Evolutionary conservation across 2,329 filamentous ascomycete species (phyloP).

Genomic region (Xylaria arbuscula): DNA sequence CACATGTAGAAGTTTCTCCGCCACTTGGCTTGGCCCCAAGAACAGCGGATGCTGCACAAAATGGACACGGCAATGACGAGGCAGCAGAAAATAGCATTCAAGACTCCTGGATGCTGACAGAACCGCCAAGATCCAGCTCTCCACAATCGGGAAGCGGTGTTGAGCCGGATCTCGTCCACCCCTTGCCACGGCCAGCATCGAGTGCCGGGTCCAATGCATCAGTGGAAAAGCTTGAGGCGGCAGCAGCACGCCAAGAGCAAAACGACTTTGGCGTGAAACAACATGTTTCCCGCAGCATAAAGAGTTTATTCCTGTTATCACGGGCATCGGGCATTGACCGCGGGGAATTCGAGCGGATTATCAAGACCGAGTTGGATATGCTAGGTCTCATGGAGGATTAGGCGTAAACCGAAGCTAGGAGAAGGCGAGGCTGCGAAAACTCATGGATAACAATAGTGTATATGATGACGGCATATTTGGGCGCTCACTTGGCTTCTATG

Average conservation of each 20-base stretch:
- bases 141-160: slow-evolving; percentile 51
- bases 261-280: slow-evolving; percentile 80
- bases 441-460: slow-evolving; percentile 11
- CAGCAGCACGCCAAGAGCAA: slow-evolving; percentile 67
- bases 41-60: slow-evolving; percentile 41
- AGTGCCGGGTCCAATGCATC: slow-evolving; percentile 68
- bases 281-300: slow-evolving; percentile 80
- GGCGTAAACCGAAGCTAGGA: slow-evolving; percentile 7
- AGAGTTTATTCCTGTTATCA: slow-evolving; percentile 79
- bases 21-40: slow-evolving; percentile 50
- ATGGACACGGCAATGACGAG: slow-evolving; percentile 44
- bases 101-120: slow-evolving; percentile 58
- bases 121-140: slow-evolving; percentile 56
- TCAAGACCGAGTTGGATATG: slow-evolving; percentile 77
- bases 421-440: not conserved
- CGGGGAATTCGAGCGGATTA: slow-evolving; percentile 78
- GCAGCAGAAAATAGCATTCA: slow-evolving; percentile 53
- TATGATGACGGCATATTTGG: slow-evolving; percentile 23
- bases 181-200: slow-evolving; percentile 69
- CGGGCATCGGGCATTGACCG: slow-evolving; percentile 77
- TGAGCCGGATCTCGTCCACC: slow-evolving; percentile 56
- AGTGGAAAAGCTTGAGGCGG: slow-evolving; percentile 71
- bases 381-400: slow-evolving; percentile 73
- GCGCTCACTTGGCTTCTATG: slow-evolving; percentile 7
- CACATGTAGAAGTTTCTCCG: slow-evolving; percentile 52